Base-by-base conservation (phyloP, 1,284 basidiomycete genomes). In the Wallemia ichthyophaga region DNA sequence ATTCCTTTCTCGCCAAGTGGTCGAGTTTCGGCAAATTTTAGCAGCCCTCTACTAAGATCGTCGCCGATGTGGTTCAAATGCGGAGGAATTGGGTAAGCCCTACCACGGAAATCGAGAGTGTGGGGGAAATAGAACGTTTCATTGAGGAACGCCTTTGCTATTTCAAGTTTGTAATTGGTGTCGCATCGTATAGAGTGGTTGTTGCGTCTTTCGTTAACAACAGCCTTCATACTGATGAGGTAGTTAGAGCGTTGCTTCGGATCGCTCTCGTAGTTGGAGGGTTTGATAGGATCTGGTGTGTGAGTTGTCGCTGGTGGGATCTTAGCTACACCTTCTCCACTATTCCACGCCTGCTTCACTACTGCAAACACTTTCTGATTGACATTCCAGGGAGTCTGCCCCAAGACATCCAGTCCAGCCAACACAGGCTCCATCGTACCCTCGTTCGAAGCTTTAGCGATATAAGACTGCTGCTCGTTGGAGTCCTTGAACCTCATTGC, bases 131-230 rank as follows among this genome's bases (percentile, higher is more conserved):
- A 98, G 69, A 98, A 83, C 0, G 74, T 79, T 66, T 96, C 87
- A 32, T 77, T 78, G 56, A 88, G 71, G 74, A 87, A 91, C 81
- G 89, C 82, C 60, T 86, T 77, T 1, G 92, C 92, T 66, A 98
- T 94, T 71, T 96, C 92, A 61, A 98, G 79, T 71, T 91, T 95
- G 71, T 98, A 98, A 70, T 96, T 96, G 62, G 91, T 81, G 67
- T 78, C 85, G 70, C 91, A 96, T 56, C 92, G 76, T 61, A 89
- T 84, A 19, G 83, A 85, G 70, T 96, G 92, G 64, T 83, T 84
- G 64, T 80, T 81, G 21, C 82, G 78, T 69, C 80, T 82, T 23
- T 71, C 72, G 64, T 79, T 73, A n/a, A 75, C 69, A 65, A 78
- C 79, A 26, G 70, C 67, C 69, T 79, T 83, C 64, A 83, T 71